A percentile compares a stretch with the other conserved stretches of the same genome.
Evolutionary conservation across 306 rosid genomes (phyloP).

Genomic region (Amphicarpaea edgeworthii): DNA sequence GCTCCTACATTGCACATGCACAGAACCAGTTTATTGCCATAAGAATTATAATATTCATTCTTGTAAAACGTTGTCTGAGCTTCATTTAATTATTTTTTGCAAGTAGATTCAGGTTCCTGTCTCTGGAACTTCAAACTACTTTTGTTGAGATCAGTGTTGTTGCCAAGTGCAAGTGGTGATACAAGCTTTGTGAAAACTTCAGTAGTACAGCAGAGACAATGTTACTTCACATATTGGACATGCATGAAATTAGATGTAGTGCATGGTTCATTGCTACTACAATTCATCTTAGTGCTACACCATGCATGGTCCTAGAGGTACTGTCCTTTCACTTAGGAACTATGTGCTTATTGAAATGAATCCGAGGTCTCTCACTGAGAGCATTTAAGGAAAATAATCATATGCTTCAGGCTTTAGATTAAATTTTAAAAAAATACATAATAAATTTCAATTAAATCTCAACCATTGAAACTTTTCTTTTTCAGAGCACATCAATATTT

Average conservation of each 20-base stretch:
- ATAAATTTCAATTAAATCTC: too few species aligned
- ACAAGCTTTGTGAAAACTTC: neutral
- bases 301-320: neutral
- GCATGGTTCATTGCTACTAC: neutral
- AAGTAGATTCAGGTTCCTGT: constrained; percentile 35
- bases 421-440: too few species aligned
- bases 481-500: too few species aligned
- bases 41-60: constrained; percentile 43
- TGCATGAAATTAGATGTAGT: neutral
- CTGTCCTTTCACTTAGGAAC: too few species aligned
- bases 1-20: constrained; percentile 12
- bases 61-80: constrained; percentile 25
- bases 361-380: too few species aligned
- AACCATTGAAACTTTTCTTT: too few species aligned
- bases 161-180: constrained; percentile 8
- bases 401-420: too few species aligned
- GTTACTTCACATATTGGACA: too few species aligned
- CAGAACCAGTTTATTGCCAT: constrained; percentile 35
- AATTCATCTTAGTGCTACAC: neutral
- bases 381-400: too few species aligned
- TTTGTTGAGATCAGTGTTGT: neutral
- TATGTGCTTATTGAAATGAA: too few species aligned
- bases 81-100: constrained; percentile 39
- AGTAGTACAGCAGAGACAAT: neutral
- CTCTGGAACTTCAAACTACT: constrained; percentile 23